Percentiles rank a stretch among this genome's conserved stretches.
These are phyloP conservation scores for Shiraia sp. DNA, from an alignment of 2,329 filamentous ascomycete species.

Conservation along the genomic window DNA sequence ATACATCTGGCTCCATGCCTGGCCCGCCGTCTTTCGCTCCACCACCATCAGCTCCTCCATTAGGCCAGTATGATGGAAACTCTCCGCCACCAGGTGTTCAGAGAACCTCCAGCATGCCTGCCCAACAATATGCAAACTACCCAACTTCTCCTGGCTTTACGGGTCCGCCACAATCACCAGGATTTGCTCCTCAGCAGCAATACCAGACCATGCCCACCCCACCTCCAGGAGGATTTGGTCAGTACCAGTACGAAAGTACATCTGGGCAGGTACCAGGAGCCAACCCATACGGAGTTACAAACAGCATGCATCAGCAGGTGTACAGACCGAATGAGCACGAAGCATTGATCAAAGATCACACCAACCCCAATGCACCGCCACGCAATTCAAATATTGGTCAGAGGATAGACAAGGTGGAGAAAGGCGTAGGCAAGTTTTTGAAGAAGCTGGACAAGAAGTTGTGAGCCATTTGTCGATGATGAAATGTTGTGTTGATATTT, in stretches of 20 bases:
- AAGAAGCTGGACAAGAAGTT: conserved; percentile 81
- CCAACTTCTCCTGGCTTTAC: conserved; percentile 36
- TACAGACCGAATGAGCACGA: conserved; percentile 72
- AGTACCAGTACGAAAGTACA: conserved; percentile 54
- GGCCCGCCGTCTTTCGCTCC: conserved; percentile 46
- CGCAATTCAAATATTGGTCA: conserved; percentile 63
- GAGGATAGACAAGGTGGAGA: conserved; percentile 68
- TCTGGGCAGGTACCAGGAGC: conserved; percentile 31
- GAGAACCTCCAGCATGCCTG: conserved; percentile 36
- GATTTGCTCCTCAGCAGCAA: conserved; percentile 42
- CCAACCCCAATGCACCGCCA: conserved; percentile 22
- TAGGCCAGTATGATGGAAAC: conserved; percentile 24
- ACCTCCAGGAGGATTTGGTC: conserved; percentile 60
- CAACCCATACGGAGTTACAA: conserved; percentile 58
- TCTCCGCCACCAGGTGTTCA: conserved; percentile 30
- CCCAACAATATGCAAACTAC: conserved; percentile 46
- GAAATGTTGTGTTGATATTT: neutral
- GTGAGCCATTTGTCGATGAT: conserved; percentile 11
- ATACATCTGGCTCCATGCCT: conserved; percentile 40
- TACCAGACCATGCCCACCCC: conserved; percentile 42
- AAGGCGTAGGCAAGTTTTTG: conserved; percentile 70
- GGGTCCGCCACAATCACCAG: conserved; percentile 34
- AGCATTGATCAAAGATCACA: conserved; percentile 32
- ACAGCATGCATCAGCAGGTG: conserved; percentile 67
- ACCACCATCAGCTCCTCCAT: conserved; percentile 38